phyloP scores from a whole-genome alignment of 2,329 filamentous ascomycete species.

The Hymenoscyphus scutula region DNA sequence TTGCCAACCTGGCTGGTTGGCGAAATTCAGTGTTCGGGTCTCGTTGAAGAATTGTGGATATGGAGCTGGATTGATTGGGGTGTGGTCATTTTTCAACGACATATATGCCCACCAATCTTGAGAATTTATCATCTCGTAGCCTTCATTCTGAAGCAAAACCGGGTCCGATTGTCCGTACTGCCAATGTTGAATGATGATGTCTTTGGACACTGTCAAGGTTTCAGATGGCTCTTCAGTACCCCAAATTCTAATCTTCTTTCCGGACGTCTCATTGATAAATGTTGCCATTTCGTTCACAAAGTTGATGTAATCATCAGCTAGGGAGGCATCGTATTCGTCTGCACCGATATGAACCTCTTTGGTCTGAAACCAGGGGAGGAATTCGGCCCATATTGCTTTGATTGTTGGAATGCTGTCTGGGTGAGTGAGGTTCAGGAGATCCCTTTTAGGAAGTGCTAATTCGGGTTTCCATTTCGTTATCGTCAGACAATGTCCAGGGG shows the following conservation, averaged over 20 bases:
- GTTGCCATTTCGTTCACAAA: neutral
- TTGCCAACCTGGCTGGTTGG: constrained; percentile 47
- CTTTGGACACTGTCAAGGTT: constrained; percentile 37
- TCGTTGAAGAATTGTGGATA: constrained; percentile 51
- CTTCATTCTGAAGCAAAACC: constrained; percentile 38
- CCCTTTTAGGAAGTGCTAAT: constrained; percentile 47
- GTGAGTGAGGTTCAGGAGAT: constrained; percentile 54
- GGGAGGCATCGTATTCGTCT: constrained; percentile 50
- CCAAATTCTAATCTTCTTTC: constrained; percentile 53
- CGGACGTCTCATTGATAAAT: constrained; percentile 29
- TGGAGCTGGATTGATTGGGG: constrained; percentile 49
- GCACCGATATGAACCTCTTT: constrained; percentile 56
- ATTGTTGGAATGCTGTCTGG: constrained; percentile 53
- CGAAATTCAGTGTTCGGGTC: constrained; percentile 39
- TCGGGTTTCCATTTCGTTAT: constrained; percentile 60
- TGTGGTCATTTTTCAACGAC: constrained; percentile 48
- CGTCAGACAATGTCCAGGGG: constrained; percentile 55
- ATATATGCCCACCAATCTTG: constrained; percentile 48
- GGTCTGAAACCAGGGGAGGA: constrained; percentile 54
- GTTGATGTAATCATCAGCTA: constrained; percentile 44
- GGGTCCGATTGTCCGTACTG: constrained; percentile 48
- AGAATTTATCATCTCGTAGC: constrained; percentile 51
- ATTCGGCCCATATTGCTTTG: constrained; percentile 51
- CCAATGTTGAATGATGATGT: constrained; percentile 55
- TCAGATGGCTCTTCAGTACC: constrained; percentile 49